Conservation (phyloP, 495 filamentous ascomycete genomes). For the Platismatia glauca region DNA sequence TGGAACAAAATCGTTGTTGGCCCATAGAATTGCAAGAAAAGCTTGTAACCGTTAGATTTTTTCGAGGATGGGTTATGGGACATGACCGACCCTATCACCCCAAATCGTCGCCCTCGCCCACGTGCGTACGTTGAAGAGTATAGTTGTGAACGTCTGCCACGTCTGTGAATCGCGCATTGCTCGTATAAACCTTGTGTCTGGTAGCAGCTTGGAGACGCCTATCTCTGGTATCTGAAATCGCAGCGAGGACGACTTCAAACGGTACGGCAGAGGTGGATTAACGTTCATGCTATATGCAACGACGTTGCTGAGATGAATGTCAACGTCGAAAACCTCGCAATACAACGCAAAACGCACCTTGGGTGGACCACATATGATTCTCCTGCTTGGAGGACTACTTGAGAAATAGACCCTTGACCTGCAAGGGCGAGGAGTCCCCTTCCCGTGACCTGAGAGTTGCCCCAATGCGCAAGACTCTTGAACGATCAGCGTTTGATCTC, state of each 20-base stretch:
- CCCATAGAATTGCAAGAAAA: conserved; percentile 83
- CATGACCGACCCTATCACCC: conserved; percentile 65
- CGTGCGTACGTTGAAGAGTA: conserved; percentile 59
- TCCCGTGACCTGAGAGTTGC: conserved; percentile 76
- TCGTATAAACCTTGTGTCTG: conserved; percentile 59
- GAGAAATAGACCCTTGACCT: conserved; percentile 79
- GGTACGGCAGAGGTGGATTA: conserved; percentile 67
- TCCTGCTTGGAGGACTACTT: conserved; percentile 62
- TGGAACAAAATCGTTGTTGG: conserved; percentile 79
- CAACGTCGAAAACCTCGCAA: neutral
- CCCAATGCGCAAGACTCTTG: conserved; percentile 80
- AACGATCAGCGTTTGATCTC: conserved; percentile 33
- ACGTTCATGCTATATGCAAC: conserved; percentile 76
- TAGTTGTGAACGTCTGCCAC: conserved; percentile 55
- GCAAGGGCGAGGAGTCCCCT: conserved; percentile 77
- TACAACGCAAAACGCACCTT: conserved; percentile 36
- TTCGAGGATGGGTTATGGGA: neutral
- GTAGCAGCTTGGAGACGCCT: conserved; percentile 44
- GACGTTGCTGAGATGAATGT: conserved; percentile 52
- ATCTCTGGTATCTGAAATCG: conserved; percentile 69
- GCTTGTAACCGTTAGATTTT: conserved; percentile 31
- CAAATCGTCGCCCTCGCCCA: conserved; percentile 74
- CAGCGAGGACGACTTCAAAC: conserved; percentile 67
- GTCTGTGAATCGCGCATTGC: conserved; percentile 57
- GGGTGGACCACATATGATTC: conserved; percentile 86